Evolutionary conservation across 306 rosid species (phyloP), one percentile per base, ranked within the genome.

Genomic region (Vicia sativa): DNA sequence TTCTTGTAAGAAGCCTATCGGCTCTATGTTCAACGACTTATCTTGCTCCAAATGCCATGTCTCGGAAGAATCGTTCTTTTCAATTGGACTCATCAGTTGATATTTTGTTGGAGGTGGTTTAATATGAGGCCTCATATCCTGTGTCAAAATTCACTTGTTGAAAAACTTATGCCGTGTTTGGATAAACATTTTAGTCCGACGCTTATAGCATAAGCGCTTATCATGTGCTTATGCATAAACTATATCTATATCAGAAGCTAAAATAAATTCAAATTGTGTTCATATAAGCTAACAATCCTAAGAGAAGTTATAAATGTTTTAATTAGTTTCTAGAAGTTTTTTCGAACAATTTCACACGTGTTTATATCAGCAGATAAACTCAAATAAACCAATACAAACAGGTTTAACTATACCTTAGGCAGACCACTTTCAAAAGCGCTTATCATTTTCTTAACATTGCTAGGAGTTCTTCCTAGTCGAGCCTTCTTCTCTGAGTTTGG

Each of bases 401-500:
- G 52, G 21, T 3, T 1, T 4, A 43, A 29, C 48, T 35, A 67
- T 90, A 93, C 99, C 97, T 88, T 87, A 76, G 85, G 67, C 13
- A 74, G 55, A 62, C 82, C 79, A 80, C 78, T 68, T 85, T 90
- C 99, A 67, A 88, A 88, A 68, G 92, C 89, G 67, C 82, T 85
- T 29, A 90, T 79, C 89, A 88, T 87, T 61, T 81, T 83, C 85
- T 48, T 83, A 48, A 93, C 92, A 18, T 70, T 86, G 78, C 82
- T 83, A 14, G 89, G 82, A 72, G 77, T 57, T 72, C 65, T 86
- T 63, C 74, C 42, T 7, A 8, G 44, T 5, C 53, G 65, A 29
- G 15, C 55, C 77, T 58, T 70, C 78, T 61, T 70, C 57, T 75
- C 67, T 10, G 71, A 77, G 26, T 42, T 11, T 37, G 10, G 48